Evolutionary conservation across 2,329 filamentous ascomycete genomes (phyloP).

Genomic region (Diaporthe citrichinensis): DNA sequence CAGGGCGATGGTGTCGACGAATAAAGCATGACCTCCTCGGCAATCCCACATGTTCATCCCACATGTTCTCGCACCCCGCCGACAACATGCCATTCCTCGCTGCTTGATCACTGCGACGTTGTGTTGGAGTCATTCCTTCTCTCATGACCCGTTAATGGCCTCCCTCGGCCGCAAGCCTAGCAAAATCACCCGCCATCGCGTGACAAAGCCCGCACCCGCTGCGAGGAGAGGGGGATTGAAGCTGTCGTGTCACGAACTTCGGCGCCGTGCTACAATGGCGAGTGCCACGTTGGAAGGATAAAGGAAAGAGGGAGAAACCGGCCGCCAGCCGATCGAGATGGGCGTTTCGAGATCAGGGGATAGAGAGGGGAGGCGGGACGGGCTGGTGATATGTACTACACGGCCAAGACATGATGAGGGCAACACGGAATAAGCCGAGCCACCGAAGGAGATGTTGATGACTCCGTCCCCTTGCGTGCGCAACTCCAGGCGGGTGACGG

Average conservation of each 20-base stretch:
- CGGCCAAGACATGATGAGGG: slow-evolving; percentile 13
- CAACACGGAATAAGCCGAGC: slow-evolving; percentile 11
- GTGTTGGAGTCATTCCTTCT: neutral
- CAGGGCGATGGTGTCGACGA: neutral
- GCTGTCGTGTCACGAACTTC: slow-evolving; percentile 16
- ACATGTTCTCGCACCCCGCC: neutral
- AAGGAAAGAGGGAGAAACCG: neutral
- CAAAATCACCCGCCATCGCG: neutral
- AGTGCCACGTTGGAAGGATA: slow-evolving; percentile 5
- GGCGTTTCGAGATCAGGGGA: neutral
- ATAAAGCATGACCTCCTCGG: slow-evolving; percentile 1
- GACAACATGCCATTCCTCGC: neutral
- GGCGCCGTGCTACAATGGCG: slow-evolving; percentile 7
- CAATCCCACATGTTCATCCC: neutral
- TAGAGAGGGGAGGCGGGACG: neutral
- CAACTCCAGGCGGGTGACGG: slow-evolving; percentile 10
- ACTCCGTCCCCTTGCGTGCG: neutral
- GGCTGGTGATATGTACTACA: neutral
- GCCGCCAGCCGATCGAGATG: slow-evolving; percentile 11
- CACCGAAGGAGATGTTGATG: neutral
- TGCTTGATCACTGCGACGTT: slow-evolving; percentile 3
- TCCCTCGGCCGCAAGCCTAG: neutral
- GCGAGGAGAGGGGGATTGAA: slow-evolving; percentile 3
- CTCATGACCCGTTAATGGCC: neutral
- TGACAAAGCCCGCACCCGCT: neutral